Evolutionary conservation across 495 filamentous ascomycete genomes (phyloP), one percentile per base, ranked within the genome.

Genomic region (Copromyces sp.): DNA sequence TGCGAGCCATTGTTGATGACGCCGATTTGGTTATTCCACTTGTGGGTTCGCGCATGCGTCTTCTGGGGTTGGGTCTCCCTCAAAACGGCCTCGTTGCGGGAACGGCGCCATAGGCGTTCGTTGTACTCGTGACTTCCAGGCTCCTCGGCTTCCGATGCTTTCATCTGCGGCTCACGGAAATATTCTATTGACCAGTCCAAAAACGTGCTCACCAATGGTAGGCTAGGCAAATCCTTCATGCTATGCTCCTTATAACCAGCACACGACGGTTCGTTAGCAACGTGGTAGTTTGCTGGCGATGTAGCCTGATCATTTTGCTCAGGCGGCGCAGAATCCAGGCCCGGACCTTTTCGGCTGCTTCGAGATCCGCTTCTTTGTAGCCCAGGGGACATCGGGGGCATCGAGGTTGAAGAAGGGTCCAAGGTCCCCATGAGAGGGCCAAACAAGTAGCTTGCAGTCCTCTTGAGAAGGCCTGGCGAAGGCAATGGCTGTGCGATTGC

Each of bases 131-230:
- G 90, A 75, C 93, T 97, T 14, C 95, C 95, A 29, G 95, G 95
- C 81, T 99, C 95, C 73, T 99, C 95, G 37, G 94, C 92, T 76
- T 99, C 95, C 70, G 91, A 93, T 16, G 93, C 90, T 78, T 95
- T 95, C 95, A 99, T 99, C 81, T 99, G 95, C 53, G 96, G 96
- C 81, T 99, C 94, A 59, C 95, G 93, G 87, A 98, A 99, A 80
- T 99, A 98, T 83, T 98, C 95, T 74, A 93, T 94, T 1, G 94
- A 96, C 93, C 94, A 99, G 72, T 96, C 93, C 75, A 96, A 84
- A 82, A 98, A 98, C 29, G 87, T 89, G 78, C 93, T 97, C 68
- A 86, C 86, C 32, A 99, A 73, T 2, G 95, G 95, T 29, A 98
- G 85, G 35, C 78, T 78, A 17, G 92, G 90, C 37, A 81, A 61